Percentiles rank a stretch among this genome's conserved stretches.
These are phyloP conservation scores for Clarireedia monteithiana DNA, from an alignment of 2,329 filamentous ascomycete genomes.

Conservation along the genomic window DNA sequence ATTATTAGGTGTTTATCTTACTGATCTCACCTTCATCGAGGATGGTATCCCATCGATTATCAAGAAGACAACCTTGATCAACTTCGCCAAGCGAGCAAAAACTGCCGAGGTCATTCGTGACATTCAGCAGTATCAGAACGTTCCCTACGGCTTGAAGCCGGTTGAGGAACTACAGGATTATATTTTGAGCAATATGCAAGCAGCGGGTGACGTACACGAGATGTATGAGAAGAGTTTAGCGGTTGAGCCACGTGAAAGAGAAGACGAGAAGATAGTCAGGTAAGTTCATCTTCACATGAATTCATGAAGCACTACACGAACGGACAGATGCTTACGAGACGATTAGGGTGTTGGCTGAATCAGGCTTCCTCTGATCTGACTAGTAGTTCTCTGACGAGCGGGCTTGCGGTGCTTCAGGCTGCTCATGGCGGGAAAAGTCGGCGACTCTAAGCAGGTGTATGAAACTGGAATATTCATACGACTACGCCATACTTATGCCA, in stretches of 20 bases:
- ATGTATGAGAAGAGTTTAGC: constrained; percentile 98
- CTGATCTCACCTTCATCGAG: constrained; percentile 96
- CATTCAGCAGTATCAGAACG: constrained; percentile 97
- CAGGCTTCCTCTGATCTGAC: constrained; percentile 44
- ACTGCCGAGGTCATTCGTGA: constrained; percentile 97
- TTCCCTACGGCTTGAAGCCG: constrained; percentile 84
- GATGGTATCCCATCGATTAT: constrained; percentile 94
- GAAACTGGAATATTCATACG: too few relatives aligned
- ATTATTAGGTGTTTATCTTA: constrained; percentile 77
- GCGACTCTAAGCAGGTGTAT: too few relatives aligned
- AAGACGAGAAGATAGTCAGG: constrained; percentile 99
- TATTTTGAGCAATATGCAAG: constrained; percentile 92
- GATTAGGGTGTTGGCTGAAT: constrained; percentile 51
- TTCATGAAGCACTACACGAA: not conserved
- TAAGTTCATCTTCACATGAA: constrained; percentile 19
- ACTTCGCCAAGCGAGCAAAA: constrained; percentile 97
- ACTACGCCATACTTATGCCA: too few relatives aligned
- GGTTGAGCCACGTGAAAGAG: constrained; percentile 89
- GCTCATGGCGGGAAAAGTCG: too few relatives aligned
- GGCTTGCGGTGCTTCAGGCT: too few relatives aligned
- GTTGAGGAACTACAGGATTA: constrained; percentile 94
- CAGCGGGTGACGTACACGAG: constrained; percentile 91
- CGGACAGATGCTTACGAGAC: constrained; percentile 23
- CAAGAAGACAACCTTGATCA: constrained; percentile 94
- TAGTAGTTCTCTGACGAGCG: too few relatives aligned